These are phyloP conservation scores for Panellus pusillus DNA, from an alignment of 768 basidiomycete genomes.

Conservation along the genomic window DNA sequence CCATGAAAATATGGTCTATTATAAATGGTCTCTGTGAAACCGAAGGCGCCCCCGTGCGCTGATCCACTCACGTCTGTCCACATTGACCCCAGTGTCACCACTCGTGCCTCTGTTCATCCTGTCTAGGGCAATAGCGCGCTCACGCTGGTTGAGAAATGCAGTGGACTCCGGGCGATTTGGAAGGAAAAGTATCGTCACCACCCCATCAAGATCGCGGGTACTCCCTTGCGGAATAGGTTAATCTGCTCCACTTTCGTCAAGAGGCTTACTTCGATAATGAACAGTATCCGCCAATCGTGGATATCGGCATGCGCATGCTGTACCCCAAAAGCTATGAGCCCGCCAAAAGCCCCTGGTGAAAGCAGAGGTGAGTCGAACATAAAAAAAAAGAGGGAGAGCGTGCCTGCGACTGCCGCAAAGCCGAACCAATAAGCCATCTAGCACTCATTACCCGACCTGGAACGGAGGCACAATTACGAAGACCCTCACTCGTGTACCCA, in stretches of 20 bases:
- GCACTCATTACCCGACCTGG: not conserved
- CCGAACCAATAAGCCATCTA: slow-evolving; percentile 80
- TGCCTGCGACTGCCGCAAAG: slow-evolving; percentile 77
- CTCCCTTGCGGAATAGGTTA: slow-evolving; percentile 43
- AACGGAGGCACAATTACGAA: not conserved
- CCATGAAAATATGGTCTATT: slow-evolving; percentile 59
- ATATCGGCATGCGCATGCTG: slow-evolving; percentile 55
- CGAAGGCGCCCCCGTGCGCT: not conserved
- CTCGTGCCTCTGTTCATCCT: slow-evolving; percentile 65
- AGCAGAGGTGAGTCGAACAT: not conserved
- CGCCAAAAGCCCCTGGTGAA: slow-evolving; percentile 61
- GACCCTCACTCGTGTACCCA: slow-evolving; percentile 61
- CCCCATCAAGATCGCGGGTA: slow-evolving; percentile 62
- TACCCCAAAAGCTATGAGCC: slow-evolving; percentile 79
- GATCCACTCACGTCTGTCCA: slow-evolving; percentile 53
- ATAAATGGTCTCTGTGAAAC: not conserved
- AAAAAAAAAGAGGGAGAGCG: not conserved
- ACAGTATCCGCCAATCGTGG: slow-evolving; percentile 61
- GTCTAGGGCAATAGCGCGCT: slow-evolving; percentile 60
- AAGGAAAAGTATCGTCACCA: slow-evolving; percentile 47
- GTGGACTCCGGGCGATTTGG: slow-evolving; percentile 58
- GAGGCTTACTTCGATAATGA: slow-evolving; percentile 65
- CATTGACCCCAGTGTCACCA: slow-evolving; percentile 61
- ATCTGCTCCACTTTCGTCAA: not conserved
- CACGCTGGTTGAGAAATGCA: slow-evolving; percentile 38